Conservation (phyloP, 495 filamentous ascomycete genomes). For the Aspergillus conjunctus region DNA sequence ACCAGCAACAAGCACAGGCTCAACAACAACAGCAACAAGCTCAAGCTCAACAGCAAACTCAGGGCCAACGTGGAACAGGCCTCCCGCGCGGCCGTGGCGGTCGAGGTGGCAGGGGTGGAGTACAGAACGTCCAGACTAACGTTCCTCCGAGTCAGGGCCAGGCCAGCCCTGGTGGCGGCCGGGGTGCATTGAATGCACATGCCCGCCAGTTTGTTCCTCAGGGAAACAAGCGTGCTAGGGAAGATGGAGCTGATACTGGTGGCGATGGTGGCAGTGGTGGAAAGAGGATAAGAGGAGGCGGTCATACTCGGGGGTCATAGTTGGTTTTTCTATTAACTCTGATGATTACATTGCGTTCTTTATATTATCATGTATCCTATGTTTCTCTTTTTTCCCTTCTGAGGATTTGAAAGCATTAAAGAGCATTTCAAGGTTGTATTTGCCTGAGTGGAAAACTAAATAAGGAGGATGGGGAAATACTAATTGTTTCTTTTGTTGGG, state of each 20-base stretch:
- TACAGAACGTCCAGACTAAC: conserved; percentile 37
- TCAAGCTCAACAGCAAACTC: conserved; percentile 28
- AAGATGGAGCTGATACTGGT: conserved; percentile 57
- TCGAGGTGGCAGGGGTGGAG: conserved; percentile 51
- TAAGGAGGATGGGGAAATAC: not conserved
- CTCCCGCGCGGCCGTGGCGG: conserved; percentile 51
- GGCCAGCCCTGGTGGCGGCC: conserved; percentile 32
- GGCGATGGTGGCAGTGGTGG: conserved; percentile 42
- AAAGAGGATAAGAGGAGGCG: conserved; percentile 57
- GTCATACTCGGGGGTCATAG: conserved; percentile 40
- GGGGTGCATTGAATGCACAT: conserved; percentile 52
- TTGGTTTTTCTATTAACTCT: not conserved
- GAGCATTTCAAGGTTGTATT: not conserved
- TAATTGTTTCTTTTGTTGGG: conserved; percentile 1
- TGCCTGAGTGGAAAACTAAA: not conserved
- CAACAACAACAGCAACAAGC: conserved; percentile 27
- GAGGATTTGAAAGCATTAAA: not conserved
- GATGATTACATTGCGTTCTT: conserved; percentile 2
- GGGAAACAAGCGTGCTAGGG: conserved; percentile 66
- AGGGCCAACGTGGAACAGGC: conserved; percentile 42
- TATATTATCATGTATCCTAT: conserved; percentile 21
- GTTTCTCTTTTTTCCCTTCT: conserved; percentile 18
- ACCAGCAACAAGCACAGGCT: conserved; percentile 11
- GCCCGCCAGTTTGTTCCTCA: conserved; percentile 63
- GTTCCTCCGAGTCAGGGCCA: conserved; percentile 34